Base-by-base conservation (phyloP, 495 filamentous ascomycete genomes). In the Tuber brumale region DNA sequence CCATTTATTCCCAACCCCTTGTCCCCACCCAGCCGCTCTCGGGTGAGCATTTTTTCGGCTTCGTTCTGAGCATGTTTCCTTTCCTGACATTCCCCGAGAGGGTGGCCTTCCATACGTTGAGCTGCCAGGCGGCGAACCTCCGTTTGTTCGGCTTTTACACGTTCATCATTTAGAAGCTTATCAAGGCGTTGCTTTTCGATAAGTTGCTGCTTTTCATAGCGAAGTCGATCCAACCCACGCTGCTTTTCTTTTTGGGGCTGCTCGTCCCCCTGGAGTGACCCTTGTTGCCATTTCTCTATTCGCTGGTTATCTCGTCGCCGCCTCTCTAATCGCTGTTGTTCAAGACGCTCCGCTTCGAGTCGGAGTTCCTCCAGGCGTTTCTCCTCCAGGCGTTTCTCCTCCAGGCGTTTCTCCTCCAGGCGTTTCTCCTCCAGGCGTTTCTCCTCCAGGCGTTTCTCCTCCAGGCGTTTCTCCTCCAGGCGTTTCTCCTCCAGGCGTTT, bases 321-420 rank as follows among this genome's bases (percentile, higher is more conserved):
- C 84, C 46, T 85, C 86, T 42, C 90, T 87, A 21, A 87, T 90
- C 0, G 95, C 94, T 9, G 90, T 23, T 75, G 88, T 86, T 76
- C 94, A 93, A 85, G 42, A n/a, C n/a, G n/a, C 8, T 43, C 18
- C n/a, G 31, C 71, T 14, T 27, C 45, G 12, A 39, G 42, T 42
- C 27, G 71, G n/a, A 27, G n/a, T 23, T 72, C 18, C 41, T 74
- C 69, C 35, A 43, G 10, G 45, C 71, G 27, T 21, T 76, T 73
- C 61, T 80, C 77, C 57, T 42, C 70, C 4, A 35, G 44, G 14
- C 37, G 42, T 27, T 27, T 5, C 14, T 35, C 46, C 27, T 39
- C 39, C 16, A 41, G 42, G 37, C 10, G 19, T 16, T 43, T 18
- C 70, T 70, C 42, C 7, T 23, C 46, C 18, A 39, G 42, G 21